These are phyloP conservation scores for Gardenia jasminoides DNA, from an alignment of 257 asterid species.

Conservation along the genomic window DNA sequence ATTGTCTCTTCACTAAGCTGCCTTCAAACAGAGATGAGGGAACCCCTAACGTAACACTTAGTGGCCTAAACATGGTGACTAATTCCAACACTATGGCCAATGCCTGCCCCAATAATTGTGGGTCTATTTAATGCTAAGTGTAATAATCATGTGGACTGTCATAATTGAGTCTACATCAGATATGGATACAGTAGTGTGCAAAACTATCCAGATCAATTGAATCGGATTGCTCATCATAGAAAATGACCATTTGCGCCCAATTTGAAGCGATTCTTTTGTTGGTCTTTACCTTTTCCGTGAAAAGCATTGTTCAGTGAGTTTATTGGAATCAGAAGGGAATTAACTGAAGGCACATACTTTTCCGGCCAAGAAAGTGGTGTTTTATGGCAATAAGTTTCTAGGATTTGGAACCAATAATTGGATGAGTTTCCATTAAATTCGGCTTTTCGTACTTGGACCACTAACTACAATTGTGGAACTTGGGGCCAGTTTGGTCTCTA, in stretches of 20 bases:
- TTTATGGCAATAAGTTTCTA: conserved; percentile 1
- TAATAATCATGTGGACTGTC: conserved; percentile 15
- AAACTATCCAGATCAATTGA: conserved; percentile 23
- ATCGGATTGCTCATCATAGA: conserved; percentile 3
- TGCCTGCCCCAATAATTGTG: not conserved
- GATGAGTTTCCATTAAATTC: not conserved
- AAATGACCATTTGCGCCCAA: conserved; percentile 25
- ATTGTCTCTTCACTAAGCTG: not conserved
- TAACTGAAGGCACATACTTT: not conserved
- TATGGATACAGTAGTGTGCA: not conserved
- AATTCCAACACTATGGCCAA: not conserved
- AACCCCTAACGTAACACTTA: not conserved
- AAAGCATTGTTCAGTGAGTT: conserved; percentile 11
- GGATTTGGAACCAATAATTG: conserved; percentile 8
- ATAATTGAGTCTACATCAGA: conserved; percentile 15
- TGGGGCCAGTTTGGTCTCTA: too few species aligned
- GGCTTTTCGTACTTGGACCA: not conserved
- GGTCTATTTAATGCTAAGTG: conserved; percentile 12
- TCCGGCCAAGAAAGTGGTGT: not conserved
- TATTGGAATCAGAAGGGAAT: not conserved
- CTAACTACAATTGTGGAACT: too few species aligned
- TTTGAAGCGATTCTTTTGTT: not conserved
- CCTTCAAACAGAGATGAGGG: too few species aligned
- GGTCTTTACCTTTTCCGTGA: conserved; percentile 7
- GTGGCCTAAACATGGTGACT: conserved; percentile 10